Base-by-base conservation (phyloP, 768 basidiomycete genomes). In the Sporobolomyces phaffii region DNA sequence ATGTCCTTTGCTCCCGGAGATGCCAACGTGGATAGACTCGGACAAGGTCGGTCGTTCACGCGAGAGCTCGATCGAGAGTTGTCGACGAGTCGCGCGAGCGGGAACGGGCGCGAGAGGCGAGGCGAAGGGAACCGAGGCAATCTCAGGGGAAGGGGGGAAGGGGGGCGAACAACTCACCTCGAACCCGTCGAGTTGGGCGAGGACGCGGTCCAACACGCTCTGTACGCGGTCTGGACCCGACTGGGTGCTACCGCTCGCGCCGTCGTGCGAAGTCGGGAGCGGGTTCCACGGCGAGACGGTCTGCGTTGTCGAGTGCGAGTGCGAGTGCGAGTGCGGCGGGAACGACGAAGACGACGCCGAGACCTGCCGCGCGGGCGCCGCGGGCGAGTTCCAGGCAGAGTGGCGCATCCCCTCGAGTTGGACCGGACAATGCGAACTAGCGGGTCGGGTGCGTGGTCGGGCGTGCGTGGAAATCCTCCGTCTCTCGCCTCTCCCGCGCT, bases 151-250 rank as follows among this genome's bases (percentile, higher is more conserved):
- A 5, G 31, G 48, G 20, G n/a, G 13, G 22, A 29, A 38, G 41
- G 3, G 20, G 22, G 29, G 17, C 8, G n/a, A n/a, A 20, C 18
- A 34, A 58, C 65, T 33, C 38, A 70, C 69, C 52, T 71, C 69
- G 53, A 66, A 71, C 9, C 69, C 69, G 24, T 71, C 69, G 26
- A 71, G 45, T 48, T 63, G 50, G 4, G 60, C 65, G 24, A 71
- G 49, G 28, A 71, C 69, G 29, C 69, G 41, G 31, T 71, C 69
- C 26, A 71, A 62, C 1, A 57, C 62, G 18, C 65, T 71, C 56
- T 58, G 56, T 22, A 58, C 56, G 10, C 56, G 41, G 26, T 58
- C 56, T 6, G 56, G 56, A 33, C 56, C 56, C 38, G 56, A 58
- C 20, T 58, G 56, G 44, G 34, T 56, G 6, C 45, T 58, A 53